Evolutionary conservation across 805 yeast species (phyloP), one percentile per base, ranked within the genome.

Genomic region (Torulaspora microellipsoides): DNA sequence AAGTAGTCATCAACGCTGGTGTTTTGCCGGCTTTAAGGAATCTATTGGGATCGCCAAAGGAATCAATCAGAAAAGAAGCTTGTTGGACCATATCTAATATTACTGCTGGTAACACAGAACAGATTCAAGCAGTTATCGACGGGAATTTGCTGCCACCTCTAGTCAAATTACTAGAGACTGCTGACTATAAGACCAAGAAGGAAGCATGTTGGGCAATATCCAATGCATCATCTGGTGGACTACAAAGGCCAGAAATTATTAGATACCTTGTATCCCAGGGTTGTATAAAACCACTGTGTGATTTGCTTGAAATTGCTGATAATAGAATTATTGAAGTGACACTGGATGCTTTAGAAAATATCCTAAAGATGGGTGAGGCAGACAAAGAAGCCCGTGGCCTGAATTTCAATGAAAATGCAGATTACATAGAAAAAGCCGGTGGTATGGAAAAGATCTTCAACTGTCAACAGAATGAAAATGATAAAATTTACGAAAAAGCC

Each of bases 161-260:
- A 53, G 81, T 93, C 56, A 82, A 89, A 64, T 70, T 83, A 51
- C 75, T 93, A 65, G 77, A 80, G 58, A 75, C 78, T 44, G 96
- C 93, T 49, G 98, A 91, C 61, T 90, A 89, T 73, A 90, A 89
- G 73, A 91, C 98, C 29, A 86, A 86, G 66, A 93, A 91, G 68
- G 99, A 93, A 72, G 99, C 99, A 3, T 91, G 98, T 75, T 93
- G 99, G 99, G 98, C 98, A 29, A 85, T 93, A 54, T 89, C 97
- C 25, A 93, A 93, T 65, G 98, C 99, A 31, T 86, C 96, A 13
- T 85, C 96, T 8, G 98, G 98, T 56, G 98, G 97, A 15, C 75
- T 89, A 56, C 73, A 83, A 34, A 84, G 81, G 65, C 98, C 98
- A 7, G 96, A 88, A 48, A 96, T 90, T 65, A 90, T 93, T 57